Conservation (phyloP, 352 stramenopile genomes). For the Phytophthora idaei region DNA sequence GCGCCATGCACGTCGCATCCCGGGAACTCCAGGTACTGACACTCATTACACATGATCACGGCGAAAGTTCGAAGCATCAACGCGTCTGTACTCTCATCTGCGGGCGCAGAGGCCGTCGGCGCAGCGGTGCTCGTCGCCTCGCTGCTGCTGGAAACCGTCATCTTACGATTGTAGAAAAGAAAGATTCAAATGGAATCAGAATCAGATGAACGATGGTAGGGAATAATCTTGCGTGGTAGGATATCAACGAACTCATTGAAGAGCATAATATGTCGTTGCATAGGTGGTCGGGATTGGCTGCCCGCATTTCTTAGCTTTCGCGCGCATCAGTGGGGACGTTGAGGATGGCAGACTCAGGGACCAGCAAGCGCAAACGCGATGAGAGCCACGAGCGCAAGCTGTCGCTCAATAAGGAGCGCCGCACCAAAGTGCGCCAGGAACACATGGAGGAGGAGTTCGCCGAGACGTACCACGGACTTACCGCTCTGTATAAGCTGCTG, state of each 20-base stretch:
- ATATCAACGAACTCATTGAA: not conserved
- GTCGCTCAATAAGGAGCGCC: conserved; percentile 40
- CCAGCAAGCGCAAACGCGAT: conserved; percentile 74
- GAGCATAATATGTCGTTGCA: conserved; percentile 6
- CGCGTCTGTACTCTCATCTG: conserved; percentile 1
- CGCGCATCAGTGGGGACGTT: not conserved
- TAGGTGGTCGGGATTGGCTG: conserved; percentile 26
- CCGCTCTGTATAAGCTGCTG: conserved; percentile 84
- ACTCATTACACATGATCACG: conserved; percentile 81
- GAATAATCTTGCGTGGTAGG: not conserved
- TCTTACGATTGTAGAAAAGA: conserved; percentile 29
- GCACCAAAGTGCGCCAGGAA: conserved; percentile 63
- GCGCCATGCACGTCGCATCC: conserved; percentile 87
- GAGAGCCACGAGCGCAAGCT: conserved; percentile 47
- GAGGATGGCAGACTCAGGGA: conserved; percentile 33
- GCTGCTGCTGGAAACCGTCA: conserved; percentile 58
- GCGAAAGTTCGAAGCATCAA: conserved; percentile 68
- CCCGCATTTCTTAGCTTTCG: conserved; percentile 23
- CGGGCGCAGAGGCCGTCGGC: not conserved
- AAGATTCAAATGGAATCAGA: conserved; percentile 21
- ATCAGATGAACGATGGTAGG: conserved; percentile 1
- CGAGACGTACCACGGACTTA: conserved; percentile 77
- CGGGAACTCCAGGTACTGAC: conserved; percentile 88
- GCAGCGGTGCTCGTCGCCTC: conserved; percentile 12
- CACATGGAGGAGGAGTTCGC: conserved; percentile 84